Evolutionary conservation across 352 stramenopile species (phyloP), one percentile per base, ranked within the genome.

Genomic region (Globisporangium ultimum): DNA sequence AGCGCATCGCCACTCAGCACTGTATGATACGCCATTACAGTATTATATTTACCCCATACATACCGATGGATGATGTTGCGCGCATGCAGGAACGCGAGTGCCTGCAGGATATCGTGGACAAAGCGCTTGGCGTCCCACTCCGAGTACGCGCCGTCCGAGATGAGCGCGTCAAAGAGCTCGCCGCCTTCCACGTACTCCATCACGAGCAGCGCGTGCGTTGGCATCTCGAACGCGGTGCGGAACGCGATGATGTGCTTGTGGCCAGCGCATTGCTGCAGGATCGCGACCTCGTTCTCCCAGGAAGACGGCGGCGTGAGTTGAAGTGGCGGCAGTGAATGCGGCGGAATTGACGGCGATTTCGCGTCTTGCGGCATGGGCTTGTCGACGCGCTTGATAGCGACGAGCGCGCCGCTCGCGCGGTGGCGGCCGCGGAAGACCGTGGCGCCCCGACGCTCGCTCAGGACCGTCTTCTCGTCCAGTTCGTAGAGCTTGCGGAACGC

Each of bases 81-180:
- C 20, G 78, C 77, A 45, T 94, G 89, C 13, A 96, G 71, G 14
- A 80, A 80, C 24, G 63, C 55, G 51, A 96, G 64, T 12, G 79
- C 84, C 14, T 75, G 58, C 20, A 93, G 58, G n/a, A 84, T 71
- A 32, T 87, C 77, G 3, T 60, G 38, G 10, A 70, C 62, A 28
- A 87, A 81, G 2, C 72, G 64, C 38, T 74, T 70, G 32, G 81
- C 76, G 36, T 89, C 76, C 70, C 77, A 88, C 61, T 91, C 81
- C 21, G 81, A 91, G 70, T 91, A 91, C 47, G 81, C 81, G 14
- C 81, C 81, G 46, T 88, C 78, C 32, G 87, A 57, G 53, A 89
- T 87, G 43, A 91, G 68, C 18, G 80, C 68, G 48, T 91, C 70
- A 52, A 91, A 89, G 53, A 91, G 81, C 52, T 91, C 78, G 1